A percentile compares a stretch with the other conserved stretches of the same genome.
phyloP scores from a whole-genome alignment of 2,329 filamentous ascomycete species.

The Arthrobotrys iridis region DNA sequence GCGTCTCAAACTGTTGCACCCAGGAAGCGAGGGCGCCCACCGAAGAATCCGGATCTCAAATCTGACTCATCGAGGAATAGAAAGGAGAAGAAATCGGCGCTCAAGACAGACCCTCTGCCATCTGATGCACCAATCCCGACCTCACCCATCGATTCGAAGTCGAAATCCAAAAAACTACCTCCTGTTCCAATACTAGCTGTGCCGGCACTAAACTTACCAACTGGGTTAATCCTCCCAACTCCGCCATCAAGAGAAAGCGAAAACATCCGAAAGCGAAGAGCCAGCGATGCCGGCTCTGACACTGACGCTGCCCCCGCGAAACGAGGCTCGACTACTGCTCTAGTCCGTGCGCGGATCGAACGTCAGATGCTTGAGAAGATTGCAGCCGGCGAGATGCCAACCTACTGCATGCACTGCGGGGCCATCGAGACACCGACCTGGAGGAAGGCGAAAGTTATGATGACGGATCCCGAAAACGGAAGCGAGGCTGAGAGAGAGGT shows the following conservation, averaged over 20 bases:
- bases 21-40: slow-evolving; percentile 45
- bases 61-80: slow-evolving; percentile 18
- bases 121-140: slow-evolving; percentile 34
- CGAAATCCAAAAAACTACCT: slow-evolving; percentile 14
- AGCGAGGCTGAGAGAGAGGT: slow-evolving; percentile 76
- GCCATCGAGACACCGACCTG: slow-evolving; percentile 96
- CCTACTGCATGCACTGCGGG: slow-evolving; percentile 90
- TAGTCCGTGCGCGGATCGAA: slow-evolving; percentile 51
- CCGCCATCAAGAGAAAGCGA: slow-evolving; percentile 29
- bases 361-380: slow-evolving; percentile 65
- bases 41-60: slow-evolving; percentile 37
- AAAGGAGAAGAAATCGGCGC: slow-evolving; percentile 28
- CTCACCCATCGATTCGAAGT: slow-evolving; percentile 19
- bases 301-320: slow-evolving; percentile 40
- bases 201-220: slow-evolving; percentile 17
- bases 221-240: slow-evolving; percentile 27
- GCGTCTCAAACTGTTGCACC: slow-evolving; percentile 25
- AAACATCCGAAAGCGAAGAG: slow-evolving; percentile 26
- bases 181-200: slow-evolving; percentile 30
- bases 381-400: slow-evolving; percentile 82
- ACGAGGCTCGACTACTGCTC: slow-evolving; percentile 54
- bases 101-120: slow-evolving; percentile 25
- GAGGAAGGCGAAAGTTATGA: slow-evolving; percentile 80
- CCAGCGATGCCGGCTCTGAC: slow-evolving; percentile 47
- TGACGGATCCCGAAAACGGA: slow-evolving; percentile 66